Conservation (phyloP, 768 basidiomycete species). For the Lactarius sp. region DNA sequence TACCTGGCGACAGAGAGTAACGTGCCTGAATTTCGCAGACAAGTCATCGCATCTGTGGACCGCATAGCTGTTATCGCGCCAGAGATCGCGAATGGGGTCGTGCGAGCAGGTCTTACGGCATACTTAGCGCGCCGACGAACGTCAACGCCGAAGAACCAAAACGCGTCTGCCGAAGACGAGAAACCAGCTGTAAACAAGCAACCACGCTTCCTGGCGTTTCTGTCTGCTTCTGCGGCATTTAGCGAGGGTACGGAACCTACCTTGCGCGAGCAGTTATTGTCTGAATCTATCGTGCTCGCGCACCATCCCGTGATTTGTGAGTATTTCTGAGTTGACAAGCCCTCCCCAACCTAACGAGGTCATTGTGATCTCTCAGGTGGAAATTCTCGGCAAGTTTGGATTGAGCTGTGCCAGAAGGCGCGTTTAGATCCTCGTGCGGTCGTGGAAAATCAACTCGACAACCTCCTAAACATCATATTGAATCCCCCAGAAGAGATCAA, state of each 20-base stretch:
- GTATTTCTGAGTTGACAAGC: slow-evolving; percentile 29
- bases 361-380: slow-evolving; percentile 34
- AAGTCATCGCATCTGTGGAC: slow-evolving; percentile 41
- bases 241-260: slow-evolving; percentile 39
- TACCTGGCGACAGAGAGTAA: slow-evolving; percentile 61
- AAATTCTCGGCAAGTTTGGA: slow-evolving; percentile 61
- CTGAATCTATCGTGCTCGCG: slow-evolving; percentile 57
- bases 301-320: slow-evolving; percentile 67
- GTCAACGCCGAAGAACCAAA: slow-evolving; percentile 28
- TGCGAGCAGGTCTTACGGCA: slow-evolving; percentile 54
- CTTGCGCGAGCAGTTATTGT: slow-evolving; percentile 43
- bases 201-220: slow-evolving; percentile 45
- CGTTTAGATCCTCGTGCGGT: slow-evolving; percentile 61
- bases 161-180: slow-evolving; percentile 35
- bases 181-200: slow-evolving; percentile 47
- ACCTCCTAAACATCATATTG: slow-evolving; percentile 35
- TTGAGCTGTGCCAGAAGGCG: slow-evolving; percentile 72
- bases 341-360: not conserved
- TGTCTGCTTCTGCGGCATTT: slow-evolving; percentile 49
- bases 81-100: slow-evolving; percentile 43
- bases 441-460: slow-evolving; percentile 46
- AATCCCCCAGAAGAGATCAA: slow-evolving; percentile 18
- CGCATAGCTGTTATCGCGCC: slow-evolving; percentile 39
- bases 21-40: slow-evolving; percentile 49
- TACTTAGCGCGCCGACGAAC: slow-evolving; percentile 42